A percentile compares a stretch with the other conserved stretches of the same genome.
These are phyloP conservation scores for Boletus sensibilis DNA, from an alignment of 768 basidiomycete genomes.

Conservation along the genomic window DNA sequence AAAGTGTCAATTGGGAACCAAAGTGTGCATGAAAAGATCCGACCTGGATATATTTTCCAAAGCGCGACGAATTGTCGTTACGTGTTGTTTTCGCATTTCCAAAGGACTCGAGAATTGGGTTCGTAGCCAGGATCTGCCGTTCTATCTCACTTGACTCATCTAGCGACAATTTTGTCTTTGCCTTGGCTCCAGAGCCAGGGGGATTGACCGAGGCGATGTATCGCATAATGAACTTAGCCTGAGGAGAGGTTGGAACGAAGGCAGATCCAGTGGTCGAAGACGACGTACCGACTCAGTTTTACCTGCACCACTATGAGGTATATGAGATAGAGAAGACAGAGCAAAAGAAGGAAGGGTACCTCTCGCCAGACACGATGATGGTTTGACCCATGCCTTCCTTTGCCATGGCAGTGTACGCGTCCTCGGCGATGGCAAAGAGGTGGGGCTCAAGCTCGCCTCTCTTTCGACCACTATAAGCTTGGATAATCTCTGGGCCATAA, in stretches of 20 bases:
- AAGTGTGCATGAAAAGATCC: neutral
- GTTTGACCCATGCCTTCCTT: slow-evolving; percentile 94
- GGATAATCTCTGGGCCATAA: slow-evolving; percentile 96
- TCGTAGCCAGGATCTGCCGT: slow-evolving; percentile 96
- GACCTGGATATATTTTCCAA: slow-evolving; percentile 98
- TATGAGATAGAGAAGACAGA: slow-evolving; percentile 9
- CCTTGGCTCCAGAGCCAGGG: slow-evolving; percentile 55
- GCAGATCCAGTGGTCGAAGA: neutral
- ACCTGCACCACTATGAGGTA: slow-evolving; percentile 82
- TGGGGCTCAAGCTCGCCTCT: slow-evolving; percentile 97
- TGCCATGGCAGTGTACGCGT: slow-evolving; percentile 97
- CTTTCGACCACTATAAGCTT: slow-evolving; percentile 89
- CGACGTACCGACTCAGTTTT: slow-evolving; percentile 91
- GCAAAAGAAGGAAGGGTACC: slow-evolving; percentile 46
- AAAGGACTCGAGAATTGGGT: slow-evolving; percentile 97
- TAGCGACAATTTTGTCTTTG: slow-evolving; percentile 67
- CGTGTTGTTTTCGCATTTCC: slow-evolving; percentile 99
- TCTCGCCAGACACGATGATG: slow-evolving; percentile 98
- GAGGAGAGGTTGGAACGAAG: slow-evolving; percentile 9
- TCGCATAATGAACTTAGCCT: slow-evolving; percentile 99
- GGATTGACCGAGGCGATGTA: slow-evolving; percentile 98
- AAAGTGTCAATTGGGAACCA: neutral
- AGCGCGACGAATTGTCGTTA: slow-evolving; percentile 98
- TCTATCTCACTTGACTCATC: slow-evolving; percentile 95
- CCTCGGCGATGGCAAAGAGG: slow-evolving; percentile 98